Conservation (phyloP, 306 rosid species). For the Sechiopsis laciniata region DNA sequence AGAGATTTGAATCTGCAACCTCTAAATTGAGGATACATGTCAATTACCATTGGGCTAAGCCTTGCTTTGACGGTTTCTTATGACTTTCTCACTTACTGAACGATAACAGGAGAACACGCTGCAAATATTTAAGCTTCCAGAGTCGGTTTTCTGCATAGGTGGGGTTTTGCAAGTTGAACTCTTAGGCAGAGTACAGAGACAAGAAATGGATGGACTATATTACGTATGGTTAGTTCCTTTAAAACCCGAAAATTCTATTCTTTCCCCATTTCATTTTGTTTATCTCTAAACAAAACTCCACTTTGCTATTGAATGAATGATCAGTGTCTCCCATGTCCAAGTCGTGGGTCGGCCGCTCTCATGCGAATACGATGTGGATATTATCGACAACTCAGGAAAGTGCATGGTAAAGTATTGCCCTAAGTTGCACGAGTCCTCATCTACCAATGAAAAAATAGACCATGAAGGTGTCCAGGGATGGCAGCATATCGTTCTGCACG, state of each 20-base stretch:
- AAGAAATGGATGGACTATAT: constrained; percentile 39
- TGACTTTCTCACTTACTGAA: neutral
- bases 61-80: too few species aligned
- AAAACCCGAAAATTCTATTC: neutral
- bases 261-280: neutral
- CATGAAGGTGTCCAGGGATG: neutral
- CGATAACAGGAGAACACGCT: constrained; percentile 40
- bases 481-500: constrained; percentile 1
- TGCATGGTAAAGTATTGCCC: constrained; percentile 4
- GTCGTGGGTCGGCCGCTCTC: constrained; percentile 3
- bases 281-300: neutral
- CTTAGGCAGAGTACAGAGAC: constrained; percentile 46
- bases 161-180: constrained; percentile 56
- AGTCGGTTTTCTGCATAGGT: constrained; percentile 56
- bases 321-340: constrained; percentile 13
- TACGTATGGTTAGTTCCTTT: constrained; percentile 42
- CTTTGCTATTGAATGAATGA: constrained; percentile 1
- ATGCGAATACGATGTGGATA: neutral
- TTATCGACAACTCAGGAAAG: constrained; percentile 6
- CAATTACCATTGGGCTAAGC: too few species aligned
- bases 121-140: constrained; percentile 56
- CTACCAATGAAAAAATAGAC: neutral
- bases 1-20: too few species aligned
- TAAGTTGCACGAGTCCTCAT: neutral
- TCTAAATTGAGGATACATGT: too few species aligned